Conservation (phyloP, 129 eudicot genomes). For the Tanacetum coccineum region DNA sequence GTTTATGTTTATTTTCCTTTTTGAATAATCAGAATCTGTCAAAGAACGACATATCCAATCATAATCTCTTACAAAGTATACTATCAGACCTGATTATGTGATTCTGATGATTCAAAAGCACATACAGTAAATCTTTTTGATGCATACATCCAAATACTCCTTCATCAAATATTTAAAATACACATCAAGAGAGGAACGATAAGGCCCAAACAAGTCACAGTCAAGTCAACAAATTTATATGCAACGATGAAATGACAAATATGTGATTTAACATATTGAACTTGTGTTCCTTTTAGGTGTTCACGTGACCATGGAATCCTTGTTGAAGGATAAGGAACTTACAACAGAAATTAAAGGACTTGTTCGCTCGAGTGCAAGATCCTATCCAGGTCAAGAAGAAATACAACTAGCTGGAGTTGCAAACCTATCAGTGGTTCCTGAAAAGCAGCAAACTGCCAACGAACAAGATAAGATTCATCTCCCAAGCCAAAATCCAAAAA, state of each 20-base stretch:
- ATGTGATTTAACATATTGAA: neutral
- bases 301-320: constrained; percentile 82
- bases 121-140: too few relatives aligned
- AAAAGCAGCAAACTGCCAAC: constrained; percentile 31
- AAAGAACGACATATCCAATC: too few relatives aligned
- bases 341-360: constrained; percentile 61
- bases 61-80: too few relatives aligned
- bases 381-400: constrained; percentile 52
- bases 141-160: too few relatives aligned
- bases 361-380: constrained; percentile 75
- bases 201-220: too few relatives aligned
- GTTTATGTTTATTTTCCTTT: neutral
- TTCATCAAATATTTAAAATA: too few relatives aligned
- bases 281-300: constrained; percentile 41
- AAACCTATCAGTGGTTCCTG: constrained; percentile 17
- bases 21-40: neutral
- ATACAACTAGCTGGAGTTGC: constrained; percentile 13
- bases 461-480: constrained; percentile 36
- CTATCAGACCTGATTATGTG: too few relatives aligned
- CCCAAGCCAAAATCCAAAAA: constrained; percentile 36
- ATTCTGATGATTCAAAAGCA: too few relatives aligned
- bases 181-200: too few relatives aligned
- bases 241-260: neutral
- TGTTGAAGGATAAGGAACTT: constrained; percentile 75
- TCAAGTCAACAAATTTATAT: too few relatives aligned